phyloP scores from a whole-genome alignment of 202 grass and related monocot genomes.

The Digitaria exilis region DNA sequence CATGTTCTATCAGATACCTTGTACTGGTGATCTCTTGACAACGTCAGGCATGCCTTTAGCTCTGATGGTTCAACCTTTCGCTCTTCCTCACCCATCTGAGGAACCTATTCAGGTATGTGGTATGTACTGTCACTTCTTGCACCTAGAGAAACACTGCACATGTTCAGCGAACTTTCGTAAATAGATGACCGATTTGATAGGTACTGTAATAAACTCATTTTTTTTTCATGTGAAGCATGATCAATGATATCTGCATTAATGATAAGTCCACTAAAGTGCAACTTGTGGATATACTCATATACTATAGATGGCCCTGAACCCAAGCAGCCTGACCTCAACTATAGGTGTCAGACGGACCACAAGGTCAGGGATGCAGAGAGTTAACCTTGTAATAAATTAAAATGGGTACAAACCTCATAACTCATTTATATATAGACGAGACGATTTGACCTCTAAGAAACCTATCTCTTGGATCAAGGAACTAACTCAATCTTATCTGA shows the following conservation, averaged over 20 bases:
- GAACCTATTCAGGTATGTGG: conserved; percentile 80
- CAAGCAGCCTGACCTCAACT: too few relatives aligned
- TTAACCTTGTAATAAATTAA: too few relatives aligned
- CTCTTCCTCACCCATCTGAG: conserved; percentile 81
- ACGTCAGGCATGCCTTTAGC: conserved; percentile 82
- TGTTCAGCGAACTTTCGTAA: too few relatives aligned
- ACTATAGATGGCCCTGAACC: too few relatives aligned
- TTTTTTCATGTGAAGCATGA: background rate
- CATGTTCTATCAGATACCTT: conserved; percentile 74
- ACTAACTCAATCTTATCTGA: too few relatives aligned
- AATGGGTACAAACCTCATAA: too few relatives aligned
- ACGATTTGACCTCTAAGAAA: too few relatives aligned
- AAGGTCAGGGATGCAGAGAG: too few relatives aligned
- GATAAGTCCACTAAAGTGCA: background rate
- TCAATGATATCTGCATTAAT: background rate
- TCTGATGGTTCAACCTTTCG: conserved; percentile 88
- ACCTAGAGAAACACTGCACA: too few relatives aligned
- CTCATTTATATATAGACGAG: too few relatives aligned
- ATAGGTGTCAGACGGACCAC: too few relatives aligned
- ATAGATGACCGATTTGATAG: background rate
- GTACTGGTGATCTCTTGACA: conserved; percentile 82
- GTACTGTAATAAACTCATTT: background rate
- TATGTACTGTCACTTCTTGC: background rate
- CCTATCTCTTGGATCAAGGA: too few relatives aligned
- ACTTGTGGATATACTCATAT: background rate